Evolutionary conservation across 2,329 filamentous ascomycete genomes (phyloP), one percentile per base, ranked within the genome.

Genomic region (Albophoma yamanashiensis): DNA sequence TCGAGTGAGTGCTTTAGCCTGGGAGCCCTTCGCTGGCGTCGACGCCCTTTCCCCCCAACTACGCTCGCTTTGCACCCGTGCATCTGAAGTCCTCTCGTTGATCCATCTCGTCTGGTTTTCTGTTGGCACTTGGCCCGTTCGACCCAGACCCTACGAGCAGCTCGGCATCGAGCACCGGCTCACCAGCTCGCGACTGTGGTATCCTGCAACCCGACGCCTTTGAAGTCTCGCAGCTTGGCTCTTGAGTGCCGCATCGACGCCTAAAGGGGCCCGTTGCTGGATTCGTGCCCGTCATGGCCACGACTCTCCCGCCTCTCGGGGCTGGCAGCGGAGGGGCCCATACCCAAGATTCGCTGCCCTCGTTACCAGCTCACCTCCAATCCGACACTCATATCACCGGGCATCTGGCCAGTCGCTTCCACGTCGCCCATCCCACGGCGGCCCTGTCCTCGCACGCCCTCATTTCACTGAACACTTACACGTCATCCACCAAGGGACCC

Each of bases 391-490:
- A 91, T 69, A 79, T 93, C 66, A 94, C 89, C 4, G 88, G 88
- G 58, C 90, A 93, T 73, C 83, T 94, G 63, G 91, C 89, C 67
- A 91, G 84, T 73, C 91, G 93, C 59, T 99, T 96, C 74, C 94
- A 99, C 77, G 89, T 95, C 58, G 89, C 90, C 59, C 79, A 94
- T 61, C 92, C 94, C 12, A 96, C 92, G 0, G 91, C 94, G 58
- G 85, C 86, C 56, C 84, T 99, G 22, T 97, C 92, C 0, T 96
- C 92, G 0, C 92, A 97, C 71, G 94, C 89, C 56, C 82, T 97
- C 67, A 88, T 99, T 70, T 89, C 90, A 58, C 80, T 99, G 64
- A 99, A 99, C 78, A 99, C 92, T 25, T 97, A 96, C 73, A 93
- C 91, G 14, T 90, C 91, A 14, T 93, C 93, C 0, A 83, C 88